Conservation (phyloP, 768 basidiomycete species). For the Suillus weaverae region DNA sequence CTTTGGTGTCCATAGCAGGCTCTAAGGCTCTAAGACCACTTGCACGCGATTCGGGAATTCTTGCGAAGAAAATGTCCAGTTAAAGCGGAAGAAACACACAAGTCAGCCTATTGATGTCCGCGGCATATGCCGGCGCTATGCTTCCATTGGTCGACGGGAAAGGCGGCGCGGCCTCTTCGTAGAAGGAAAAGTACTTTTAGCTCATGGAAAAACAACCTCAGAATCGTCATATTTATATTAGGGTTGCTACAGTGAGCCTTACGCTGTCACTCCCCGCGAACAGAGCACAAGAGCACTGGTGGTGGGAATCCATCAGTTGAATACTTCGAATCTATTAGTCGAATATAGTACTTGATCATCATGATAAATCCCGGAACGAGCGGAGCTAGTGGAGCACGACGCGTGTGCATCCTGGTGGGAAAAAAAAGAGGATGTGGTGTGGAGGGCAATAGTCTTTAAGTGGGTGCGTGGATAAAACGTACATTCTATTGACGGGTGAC, state of each 20-base stretch:
- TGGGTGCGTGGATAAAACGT: not conserved
- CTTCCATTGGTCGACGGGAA: too few species aligned
- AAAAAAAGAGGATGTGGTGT: not conserved
- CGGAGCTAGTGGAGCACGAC: not conserved
- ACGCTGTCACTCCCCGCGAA: not conserved
- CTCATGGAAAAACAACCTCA: not conserved
- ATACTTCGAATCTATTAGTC: too few species aligned
- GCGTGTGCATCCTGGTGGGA: not conserved
- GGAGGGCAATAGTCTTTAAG: not conserved
- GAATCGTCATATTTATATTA: not conserved
- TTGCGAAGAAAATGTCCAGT: not conserved
- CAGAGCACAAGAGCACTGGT: too few species aligned
- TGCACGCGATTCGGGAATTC: not conserved
- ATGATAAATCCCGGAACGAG: not conserved
- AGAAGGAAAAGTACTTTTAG: not conserved
- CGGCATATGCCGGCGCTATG: not conserved
- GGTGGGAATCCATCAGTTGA: too few species aligned
- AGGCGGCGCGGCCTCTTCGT: not conserved
- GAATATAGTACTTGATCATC: too few species aligned
- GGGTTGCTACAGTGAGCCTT: not conserved
- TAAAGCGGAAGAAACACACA: too few species aligned
- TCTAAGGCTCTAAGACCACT: not conserved
- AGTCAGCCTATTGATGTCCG: too few species aligned
- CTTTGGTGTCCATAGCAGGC: constrained; percentile 2
- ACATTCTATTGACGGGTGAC: not conserved